These are phyloP conservation scores for Tulasnella sp. DNA, from an alignment of 768 basidiomycete species.

Conservation along the genomic window DNA sequence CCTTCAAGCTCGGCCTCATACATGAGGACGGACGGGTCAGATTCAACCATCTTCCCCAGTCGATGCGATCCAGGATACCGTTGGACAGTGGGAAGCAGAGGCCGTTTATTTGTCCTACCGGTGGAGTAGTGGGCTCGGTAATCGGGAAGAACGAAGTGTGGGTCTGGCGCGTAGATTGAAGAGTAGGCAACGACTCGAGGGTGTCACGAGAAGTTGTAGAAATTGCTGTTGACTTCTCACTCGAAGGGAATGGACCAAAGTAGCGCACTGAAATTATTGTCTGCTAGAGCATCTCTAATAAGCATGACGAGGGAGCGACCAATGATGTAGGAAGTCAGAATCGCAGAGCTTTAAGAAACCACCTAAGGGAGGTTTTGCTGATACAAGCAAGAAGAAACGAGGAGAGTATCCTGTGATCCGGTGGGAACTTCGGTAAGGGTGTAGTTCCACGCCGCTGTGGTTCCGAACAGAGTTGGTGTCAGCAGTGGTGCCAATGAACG, in stretches of 20 bases:
- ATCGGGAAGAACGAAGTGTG: no score
- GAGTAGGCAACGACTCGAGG: no score
- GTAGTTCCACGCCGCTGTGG: neutral
- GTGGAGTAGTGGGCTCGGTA: no score
- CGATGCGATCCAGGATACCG: no score
- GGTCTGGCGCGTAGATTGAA: no score
- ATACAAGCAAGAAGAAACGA: constrained; percentile 14
- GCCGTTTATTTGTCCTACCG: no score
- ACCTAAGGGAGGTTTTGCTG: neutral
- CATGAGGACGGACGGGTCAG: no score
- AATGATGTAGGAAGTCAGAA: neutral
- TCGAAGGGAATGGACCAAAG: neutral
- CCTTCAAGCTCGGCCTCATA: no score
- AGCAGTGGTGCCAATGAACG: neutral
- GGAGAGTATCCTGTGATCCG: constrained; percentile 5
- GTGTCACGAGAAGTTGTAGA: no score
- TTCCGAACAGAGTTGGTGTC: neutral
- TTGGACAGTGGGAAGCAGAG: no score
- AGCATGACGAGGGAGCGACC: neutral
- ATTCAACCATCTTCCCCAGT: no score
- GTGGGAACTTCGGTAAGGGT: constrained; percentile 12
- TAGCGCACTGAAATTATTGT: neutral
- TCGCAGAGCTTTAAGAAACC: neutral
- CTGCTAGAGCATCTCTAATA: neutral
- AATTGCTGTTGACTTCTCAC: no score